These are phyloP conservation scores for Prinsepia uniflora DNA, from an alignment of 306 rosid species.

Conservation along the genomic window DNA sequence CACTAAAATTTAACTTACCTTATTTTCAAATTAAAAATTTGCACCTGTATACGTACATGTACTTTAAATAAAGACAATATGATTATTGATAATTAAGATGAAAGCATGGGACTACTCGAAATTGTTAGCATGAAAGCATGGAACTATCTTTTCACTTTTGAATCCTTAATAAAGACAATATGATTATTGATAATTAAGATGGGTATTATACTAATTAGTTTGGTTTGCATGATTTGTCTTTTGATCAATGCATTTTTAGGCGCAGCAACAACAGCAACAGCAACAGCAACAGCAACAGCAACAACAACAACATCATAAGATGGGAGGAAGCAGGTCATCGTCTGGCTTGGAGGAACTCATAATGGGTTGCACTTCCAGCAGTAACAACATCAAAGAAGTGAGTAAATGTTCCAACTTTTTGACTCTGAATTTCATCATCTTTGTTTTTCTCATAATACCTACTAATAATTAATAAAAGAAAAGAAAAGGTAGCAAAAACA, in stretches of 20 bases:
- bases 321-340: slow-evolving; percentile 80
- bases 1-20: too few relatives aligned
- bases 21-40: too few relatives aligned
- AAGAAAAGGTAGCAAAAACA: slow-evolving; percentile 18
- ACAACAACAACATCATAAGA: slow-evolving; percentile 72
- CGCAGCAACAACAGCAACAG: slow-evolving; percentile 33
- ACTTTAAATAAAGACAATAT: too few relatives aligned
- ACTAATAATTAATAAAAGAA: slow-evolving; percentile 9
- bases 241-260: slow-evolving; percentile 27
- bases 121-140: slow-evolving; percentile 41
- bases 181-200: slow-evolving; percentile 25
- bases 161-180: slow-evolving; percentile 42
- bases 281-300: slow-evolving; percentile 23
- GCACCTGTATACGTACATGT: too few relatives aligned
- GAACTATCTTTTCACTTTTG: slow-evolving; percentile 41
- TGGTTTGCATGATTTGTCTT: slow-evolving; percentile 16
- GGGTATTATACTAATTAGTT: slow-evolving; percentile 15
- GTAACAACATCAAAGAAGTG: slow-evolving; percentile 61
- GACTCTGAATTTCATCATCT: slow-evolving; percentile 55
- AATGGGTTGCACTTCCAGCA: slow-evolving; percentile 83
- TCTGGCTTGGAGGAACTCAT: slow-evolving; percentile 98
- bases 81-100: too few relatives aligned
- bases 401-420: slow-evolving; percentile 45
- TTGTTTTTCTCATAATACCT: slow-evolving; percentile 35
- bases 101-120: background rate